phyloP scores from a whole-genome alignment of 1,284 basidiomycete genomes.

The Austroboletus novae-zelandiae region DNA sequence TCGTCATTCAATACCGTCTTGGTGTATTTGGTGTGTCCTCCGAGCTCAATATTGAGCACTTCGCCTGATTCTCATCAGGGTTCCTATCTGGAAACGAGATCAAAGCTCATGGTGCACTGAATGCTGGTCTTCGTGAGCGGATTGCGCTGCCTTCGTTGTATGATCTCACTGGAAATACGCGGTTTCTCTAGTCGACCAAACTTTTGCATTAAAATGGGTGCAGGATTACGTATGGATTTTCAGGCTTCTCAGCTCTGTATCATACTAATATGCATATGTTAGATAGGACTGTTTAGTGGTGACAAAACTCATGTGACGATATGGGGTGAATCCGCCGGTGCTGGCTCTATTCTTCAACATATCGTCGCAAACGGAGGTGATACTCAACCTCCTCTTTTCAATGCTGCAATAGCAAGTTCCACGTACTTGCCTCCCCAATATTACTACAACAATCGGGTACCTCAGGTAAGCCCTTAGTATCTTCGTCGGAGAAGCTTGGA shows the following conservation, averaged over 20 bases:
- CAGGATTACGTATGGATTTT: slow-evolving; percentile 23
- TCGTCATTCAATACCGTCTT: slow-evolving; percentile 42
- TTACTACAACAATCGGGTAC: slow-evolving; percentile 20
- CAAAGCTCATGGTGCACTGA: slow-evolving; percentile 27
- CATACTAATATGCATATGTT: neutral
- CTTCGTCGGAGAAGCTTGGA: neutral
- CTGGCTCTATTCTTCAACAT: slow-evolving; percentile 21
- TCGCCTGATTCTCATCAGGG: slow-evolving; percentile 12
- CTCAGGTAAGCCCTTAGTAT: slow-evolving; percentile 8
- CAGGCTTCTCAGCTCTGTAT: neutral
- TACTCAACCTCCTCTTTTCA: slow-evolving; percentile 20
- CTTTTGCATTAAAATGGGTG: slow-evolving; percentile 32
- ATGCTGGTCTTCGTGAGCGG: slow-evolving; percentile 31
- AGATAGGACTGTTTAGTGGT: slow-evolving; percentile 31
- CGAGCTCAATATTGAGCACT: neutral
- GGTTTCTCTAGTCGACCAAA: slow-evolving; percentile 25
- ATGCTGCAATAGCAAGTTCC: slow-evolving; percentile 28
- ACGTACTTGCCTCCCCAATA: slow-evolving; percentile 28
- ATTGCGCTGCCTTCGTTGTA: neutral
- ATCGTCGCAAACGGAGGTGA: slow-evolving; percentile 18
- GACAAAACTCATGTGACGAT: slow-evolving; percentile 28
- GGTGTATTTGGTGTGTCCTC: slow-evolving; percentile 39
- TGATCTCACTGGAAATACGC: neutral
- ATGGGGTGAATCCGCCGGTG: slow-evolving; percentile 29
- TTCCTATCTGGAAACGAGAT: slow-evolving; percentile 30